phyloP scores from a whole-genome alignment of 805 yeast species.

The Metschnikowia chrysomelidarum region DNA sequence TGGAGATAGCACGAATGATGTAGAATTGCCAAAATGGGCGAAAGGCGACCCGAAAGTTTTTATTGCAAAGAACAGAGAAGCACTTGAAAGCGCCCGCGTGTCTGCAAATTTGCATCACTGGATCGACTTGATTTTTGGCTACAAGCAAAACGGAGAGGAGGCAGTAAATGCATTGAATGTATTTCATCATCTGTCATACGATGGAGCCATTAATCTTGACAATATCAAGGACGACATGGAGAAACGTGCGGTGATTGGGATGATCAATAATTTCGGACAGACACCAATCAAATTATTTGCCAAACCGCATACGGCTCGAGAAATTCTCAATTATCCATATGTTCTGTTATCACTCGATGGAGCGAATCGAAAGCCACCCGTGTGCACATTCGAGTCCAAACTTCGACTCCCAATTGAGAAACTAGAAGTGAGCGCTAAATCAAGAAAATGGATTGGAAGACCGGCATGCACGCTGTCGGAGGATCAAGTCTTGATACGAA shows the following conservation, averaged over 20 bases:
- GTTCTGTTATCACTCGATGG: slow-evolving; percentile 28
- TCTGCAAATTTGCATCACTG: slow-evolving; percentile 73
- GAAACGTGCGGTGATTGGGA: slow-evolving; percentile 73
- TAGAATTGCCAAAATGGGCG: slow-evolving; percentile 81
- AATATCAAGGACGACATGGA: slow-evolving; percentile 71
- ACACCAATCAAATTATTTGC: slow-evolving; percentile 75
- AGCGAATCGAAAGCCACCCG: slow-evolving; percentile 5
- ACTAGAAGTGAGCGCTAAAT: slow-evolving; percentile 43
- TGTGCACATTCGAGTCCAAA: slow-evolving; percentile 43
- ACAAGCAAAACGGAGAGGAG: slow-evolving; percentile 67
- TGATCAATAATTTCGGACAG: slow-evolving; percentile 90
- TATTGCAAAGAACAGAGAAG: slow-evolving; percentile 73
- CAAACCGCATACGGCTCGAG: slow-evolving; percentile 61
- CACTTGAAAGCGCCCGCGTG: slow-evolving; percentile 79
- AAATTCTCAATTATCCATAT: slow-evolving; percentile 35
- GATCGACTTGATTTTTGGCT: slow-evolving; percentile 86
- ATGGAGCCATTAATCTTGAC: slow-evolving; percentile 79
- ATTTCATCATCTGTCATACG: slow-evolving; percentile 80
- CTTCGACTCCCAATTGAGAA: slow-evolving; percentile 39
- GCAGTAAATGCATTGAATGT: slow-evolving; percentile 72
- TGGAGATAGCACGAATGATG: slow-evolving; percentile 59
- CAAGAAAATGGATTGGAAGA: slow-evolving; percentile 52
- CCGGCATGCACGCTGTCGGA: slow-evolving; percentile 38
- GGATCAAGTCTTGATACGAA: slow-evolving; percentile 37
- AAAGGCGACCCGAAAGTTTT: slow-evolving; percentile 71